Evolutionary conservation across 768 basidiomycete genomes (phyloP), one percentile per base, ranked within the genome.

Genomic region (Kwoniella botswanensis): DNA sequence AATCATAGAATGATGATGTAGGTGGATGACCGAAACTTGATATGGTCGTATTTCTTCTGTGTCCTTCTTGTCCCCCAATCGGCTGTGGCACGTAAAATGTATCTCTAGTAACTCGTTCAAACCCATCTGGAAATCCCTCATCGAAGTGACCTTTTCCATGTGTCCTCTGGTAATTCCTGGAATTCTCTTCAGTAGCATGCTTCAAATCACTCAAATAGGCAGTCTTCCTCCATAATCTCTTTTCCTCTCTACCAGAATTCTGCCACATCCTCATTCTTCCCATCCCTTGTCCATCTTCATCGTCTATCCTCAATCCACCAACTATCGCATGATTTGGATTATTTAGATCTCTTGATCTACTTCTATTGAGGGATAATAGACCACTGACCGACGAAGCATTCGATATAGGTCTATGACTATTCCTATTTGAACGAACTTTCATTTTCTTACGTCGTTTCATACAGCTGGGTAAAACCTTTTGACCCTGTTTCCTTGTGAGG

Each of bases 171-270:
- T 18, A 12, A 22, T 22, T 44, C 10, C 22, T 50, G 15, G 54
- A 58, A 15, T 57, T 44, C 17, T 58, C 35, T 22, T 59, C 41
- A 50, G 29, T 26, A 7, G 46, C 26, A 35, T 44, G 53, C 35
- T 41, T 63, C 15, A 69, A 29, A 69, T 69, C 55, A 7, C 42
- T 63, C 21, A 69, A 22, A 63, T 69, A 69, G 3, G 58, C 61
- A 29, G 68, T 69, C 24, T 63, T 61, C 53, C 67, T 55, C 67
- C 68, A 56, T 29, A 56, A 42, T 17, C 13, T 26, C 54, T 43
- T 54, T n/a, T 50, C 58, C 61, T 44, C 58, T 12, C 35, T 18
- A 15, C 46, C 46, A 50, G 46, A 4, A 50, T 50, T 13, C 10
- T 50, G 46, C 46, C 46, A 50, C 46, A 50, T 50, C 18, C 46